Evolutionary conservation across 805 yeast species (phyloP), one percentile per base, ranked within the genome.

Genomic region (Phaffomyces antillensis): DNA sequence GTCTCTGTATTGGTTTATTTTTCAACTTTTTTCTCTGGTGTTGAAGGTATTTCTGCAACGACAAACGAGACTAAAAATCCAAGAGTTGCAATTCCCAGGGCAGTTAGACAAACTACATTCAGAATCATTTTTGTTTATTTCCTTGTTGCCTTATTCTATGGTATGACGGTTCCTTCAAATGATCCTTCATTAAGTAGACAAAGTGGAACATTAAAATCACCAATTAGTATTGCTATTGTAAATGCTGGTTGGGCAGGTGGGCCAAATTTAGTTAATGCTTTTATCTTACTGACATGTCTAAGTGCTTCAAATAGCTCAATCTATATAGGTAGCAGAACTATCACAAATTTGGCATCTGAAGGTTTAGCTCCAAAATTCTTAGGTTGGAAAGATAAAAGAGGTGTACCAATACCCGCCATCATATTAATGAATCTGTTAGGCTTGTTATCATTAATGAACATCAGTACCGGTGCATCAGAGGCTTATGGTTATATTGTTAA

Each of bases 21-120:
- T 25, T 82, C 85, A 20, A 83, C 84, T 64, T 83, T 89, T 36
- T 83, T 75, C 62, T 87, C 82, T 64, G 90, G 90, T 59, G 79
- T 83, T 47, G 93, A 84, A 63, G 72, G 82, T 59, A 80, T 82
- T 32, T 88, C 88, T 58, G 72, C 83, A 32, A 73, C 86, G 7
- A 83, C 86, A 13, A 86, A 87, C 61, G 93, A 84, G 63, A 72
- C 83, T 37, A 71, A 73, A 31, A 80, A 80, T 58, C 89, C 90
- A 45, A 69, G 81, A 62, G 79, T 76, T 52, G 67, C 86, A 25
- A 82, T 83, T 46, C 89, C 90, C 43, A 72, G 75, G 42, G 88
- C 90, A 26, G 80, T 83, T 15, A 31, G 48, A 13, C 44, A 41
- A 36, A 45, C 48, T 15, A 45, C 42, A 1, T 45, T 45, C 31